Evolutionary conservation across 306 rosid species (phyloP).

Genomic region (Alnus rubra): DNA sequence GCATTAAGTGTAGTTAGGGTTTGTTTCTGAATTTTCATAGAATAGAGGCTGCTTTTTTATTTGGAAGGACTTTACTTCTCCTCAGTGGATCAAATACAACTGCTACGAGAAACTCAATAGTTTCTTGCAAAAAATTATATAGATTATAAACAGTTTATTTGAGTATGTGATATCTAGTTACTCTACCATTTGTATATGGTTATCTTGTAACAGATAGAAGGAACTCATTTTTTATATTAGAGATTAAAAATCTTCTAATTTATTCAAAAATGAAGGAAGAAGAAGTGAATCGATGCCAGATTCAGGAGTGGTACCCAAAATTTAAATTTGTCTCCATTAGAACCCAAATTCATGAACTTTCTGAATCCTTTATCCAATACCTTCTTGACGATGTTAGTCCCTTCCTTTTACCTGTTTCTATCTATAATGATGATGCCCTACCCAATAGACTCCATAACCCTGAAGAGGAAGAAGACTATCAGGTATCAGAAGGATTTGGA

Average conservation of each 20-base stretch:
- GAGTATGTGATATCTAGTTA: constrained; percentile 1
- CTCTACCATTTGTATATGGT: constrained; percentile 8
- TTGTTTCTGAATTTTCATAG: too few relatives aligned
- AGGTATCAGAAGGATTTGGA: too few relatives aligned
- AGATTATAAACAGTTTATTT: neutral
- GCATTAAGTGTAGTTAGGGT: too few relatives aligned
- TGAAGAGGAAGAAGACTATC: too few relatives aligned
- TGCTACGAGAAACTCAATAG: neutral
- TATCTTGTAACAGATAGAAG: constrained; percentile 23
- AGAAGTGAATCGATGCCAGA: constrained; percentile 67
- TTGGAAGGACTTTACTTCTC: too few relatives aligned
- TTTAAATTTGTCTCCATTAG: constrained; percentile 62
- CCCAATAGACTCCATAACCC: too few relatives aligned
- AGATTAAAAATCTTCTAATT: neutral
- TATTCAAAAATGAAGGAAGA: constrained; percentile 50
- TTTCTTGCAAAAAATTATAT: neutral
- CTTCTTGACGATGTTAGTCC: constrained; percentile 71
- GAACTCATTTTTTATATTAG: neutral
- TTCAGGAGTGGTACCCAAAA: constrained; percentile 81
- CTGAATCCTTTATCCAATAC: constrained; percentile 67
- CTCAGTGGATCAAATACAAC: neutral
- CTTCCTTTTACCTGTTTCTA: constrained; percentile 73
- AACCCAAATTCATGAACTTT: constrained; percentile 66
- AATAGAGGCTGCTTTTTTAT: too few relatives aligned
- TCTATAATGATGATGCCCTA: too few relatives aligned